A percentile compares a stretch with the other conserved stretches of the same genome.
phyloP scores from a whole-genome alignment of 768 basidiomycete genomes.

The Kwoniella sp. region DNA sequence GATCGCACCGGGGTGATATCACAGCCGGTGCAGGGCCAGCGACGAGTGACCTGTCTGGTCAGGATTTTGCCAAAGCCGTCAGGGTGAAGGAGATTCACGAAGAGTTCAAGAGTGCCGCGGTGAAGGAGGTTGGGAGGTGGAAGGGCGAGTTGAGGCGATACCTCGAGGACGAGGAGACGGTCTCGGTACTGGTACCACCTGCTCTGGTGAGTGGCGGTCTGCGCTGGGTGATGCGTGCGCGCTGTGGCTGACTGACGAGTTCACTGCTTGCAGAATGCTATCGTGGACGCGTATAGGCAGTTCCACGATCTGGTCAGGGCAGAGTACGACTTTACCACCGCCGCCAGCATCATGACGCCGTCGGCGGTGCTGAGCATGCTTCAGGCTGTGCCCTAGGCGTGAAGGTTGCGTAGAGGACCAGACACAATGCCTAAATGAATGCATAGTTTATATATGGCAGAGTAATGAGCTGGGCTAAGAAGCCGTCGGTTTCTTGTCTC shows the following conservation, averaged over 20 bases:
- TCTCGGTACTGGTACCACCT: slow-evolving; percentile 70
- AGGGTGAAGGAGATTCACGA: slow-evolving; percentile 57
- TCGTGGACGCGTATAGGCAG: slow-evolving; percentile 68
- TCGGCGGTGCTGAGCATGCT: slow-evolving; percentile 26
- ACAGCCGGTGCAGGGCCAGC: neutral
- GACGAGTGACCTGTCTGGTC: slow-evolving; percentile 43
- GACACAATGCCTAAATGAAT: too few relatives aligned
- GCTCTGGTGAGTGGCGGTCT: slow-evolving; percentile 54
- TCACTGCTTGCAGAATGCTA: slow-evolving; percentile 55
- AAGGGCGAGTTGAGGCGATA: slow-evolving; percentile 66
- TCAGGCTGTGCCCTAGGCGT: slow-evolving; percentile 7
- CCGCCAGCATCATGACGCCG: slow-evolving; percentile 41
- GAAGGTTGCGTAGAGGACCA: too few relatives aligned
- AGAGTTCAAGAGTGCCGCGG: slow-evolving; percentile 54
- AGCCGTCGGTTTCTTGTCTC: too few relatives aligned
- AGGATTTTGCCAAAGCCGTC: slow-evolving; percentile 58
- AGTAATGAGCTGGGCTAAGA: too few relatives aligned
- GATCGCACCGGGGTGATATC: neutral
- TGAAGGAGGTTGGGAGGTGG: slow-evolving; percentile 56
- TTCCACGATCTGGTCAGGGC: slow-evolving; percentile 63
- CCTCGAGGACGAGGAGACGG: slow-evolving; percentile 73
- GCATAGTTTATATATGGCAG: too few relatives aligned
- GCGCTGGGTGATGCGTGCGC: too few relatives aligned
- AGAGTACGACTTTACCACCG: slow-evolving; percentile 52
- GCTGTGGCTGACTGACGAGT: neutral